phyloP scores from a whole-genome alignment of 106 monocot species.

The Acorus calamus region DNA sequence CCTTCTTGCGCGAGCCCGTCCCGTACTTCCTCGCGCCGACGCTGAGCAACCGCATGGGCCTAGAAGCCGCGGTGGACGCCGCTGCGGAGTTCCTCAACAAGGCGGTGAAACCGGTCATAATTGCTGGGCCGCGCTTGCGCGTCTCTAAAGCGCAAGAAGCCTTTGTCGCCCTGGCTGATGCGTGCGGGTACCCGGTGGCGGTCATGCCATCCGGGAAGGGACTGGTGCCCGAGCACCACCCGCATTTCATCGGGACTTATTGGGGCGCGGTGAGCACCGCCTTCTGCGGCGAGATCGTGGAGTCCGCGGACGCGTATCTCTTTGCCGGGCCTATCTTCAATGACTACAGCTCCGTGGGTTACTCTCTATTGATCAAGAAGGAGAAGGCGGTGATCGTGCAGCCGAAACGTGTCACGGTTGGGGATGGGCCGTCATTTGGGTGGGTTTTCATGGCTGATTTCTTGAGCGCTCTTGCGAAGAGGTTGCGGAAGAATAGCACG shows the following conservation, averaged over 20 bases:
- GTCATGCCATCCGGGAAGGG: conserved; percentile 44
- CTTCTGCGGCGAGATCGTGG: conserved; percentile 38
- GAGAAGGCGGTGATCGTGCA: conserved; percentile 37
- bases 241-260: conserved; percentile 40
- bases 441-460: conserved; percentile 46
- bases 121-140: conserved; percentile 13
- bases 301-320: conserved; percentile 35
- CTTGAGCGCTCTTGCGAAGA: conserved; percentile 26
- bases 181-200: conserved; percentile 34
- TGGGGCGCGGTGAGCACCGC: conserved; percentile 44
- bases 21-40: conserved; percentile 1
- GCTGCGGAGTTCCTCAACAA: background rate
- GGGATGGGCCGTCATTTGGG: conserved; percentile 32
- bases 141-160: conserved; percentile 22
- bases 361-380: conserved; percentile 38
- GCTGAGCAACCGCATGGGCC: no score
- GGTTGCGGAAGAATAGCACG: conserved; percentile 28
- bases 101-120: background rate
- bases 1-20: background rate
- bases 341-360: conserved; percentile 41
- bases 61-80: background rate
- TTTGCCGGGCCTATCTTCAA: conserved; percentile 39
- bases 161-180: conserved; percentile 22
- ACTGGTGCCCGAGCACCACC: conserved; percentile 29
- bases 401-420: conserved; percentile 30